Conservation (phyloP, 768 basidiomycete species). For the Mycena epipterygia region DNA sequence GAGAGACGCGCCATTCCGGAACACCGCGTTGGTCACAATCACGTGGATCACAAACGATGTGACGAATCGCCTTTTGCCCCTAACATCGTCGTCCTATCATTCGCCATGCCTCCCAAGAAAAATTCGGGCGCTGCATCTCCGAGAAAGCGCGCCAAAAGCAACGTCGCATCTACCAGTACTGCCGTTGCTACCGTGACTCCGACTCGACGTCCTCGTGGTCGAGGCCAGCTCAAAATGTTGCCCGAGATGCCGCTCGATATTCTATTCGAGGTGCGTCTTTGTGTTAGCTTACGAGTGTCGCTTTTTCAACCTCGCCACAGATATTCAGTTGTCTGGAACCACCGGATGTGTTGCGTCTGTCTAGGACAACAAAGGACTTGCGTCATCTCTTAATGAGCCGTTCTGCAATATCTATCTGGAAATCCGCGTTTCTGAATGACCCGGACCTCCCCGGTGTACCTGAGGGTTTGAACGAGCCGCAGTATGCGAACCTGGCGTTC, state of each 20-base stretch:
- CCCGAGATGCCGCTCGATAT: constrained; percentile 42
- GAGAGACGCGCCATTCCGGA: no score
- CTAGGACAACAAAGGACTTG: constrained; percentile 55
- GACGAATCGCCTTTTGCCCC: not conserved
- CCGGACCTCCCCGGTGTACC: constrained; percentile 43
- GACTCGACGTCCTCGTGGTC: not conserved
- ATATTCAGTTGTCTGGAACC: constrained; percentile 53
- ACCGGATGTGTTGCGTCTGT: constrained; percentile 52
- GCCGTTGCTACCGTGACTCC: not conserved
- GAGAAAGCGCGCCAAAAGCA: constrained; percentile 4
- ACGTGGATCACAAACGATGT: not conserved
- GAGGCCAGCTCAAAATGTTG: constrained; percentile 31
- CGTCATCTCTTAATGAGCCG: constrained; percentile 48
- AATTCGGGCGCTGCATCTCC: not conserved
- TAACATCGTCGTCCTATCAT: not conserved
- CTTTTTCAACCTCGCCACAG: constrained; percentile 36
- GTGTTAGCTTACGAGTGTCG: not conserved
- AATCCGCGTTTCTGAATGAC: constrained; percentile 38
- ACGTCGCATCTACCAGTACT: not conserved
- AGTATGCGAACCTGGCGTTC: constrained; percentile 45
- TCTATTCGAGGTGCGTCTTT: constrained; percentile 39
- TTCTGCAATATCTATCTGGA: constrained; percentile 44
- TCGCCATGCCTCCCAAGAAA: not conserved
- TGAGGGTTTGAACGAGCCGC: constrained; percentile 43
- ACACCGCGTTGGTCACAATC: no score